Evolutionary conservation across 1,284 basidiomycete species (phyloP), one percentile per base, ranked within the genome.

Genomic region (Cutaneotrichosporon dermatis): DNA sequence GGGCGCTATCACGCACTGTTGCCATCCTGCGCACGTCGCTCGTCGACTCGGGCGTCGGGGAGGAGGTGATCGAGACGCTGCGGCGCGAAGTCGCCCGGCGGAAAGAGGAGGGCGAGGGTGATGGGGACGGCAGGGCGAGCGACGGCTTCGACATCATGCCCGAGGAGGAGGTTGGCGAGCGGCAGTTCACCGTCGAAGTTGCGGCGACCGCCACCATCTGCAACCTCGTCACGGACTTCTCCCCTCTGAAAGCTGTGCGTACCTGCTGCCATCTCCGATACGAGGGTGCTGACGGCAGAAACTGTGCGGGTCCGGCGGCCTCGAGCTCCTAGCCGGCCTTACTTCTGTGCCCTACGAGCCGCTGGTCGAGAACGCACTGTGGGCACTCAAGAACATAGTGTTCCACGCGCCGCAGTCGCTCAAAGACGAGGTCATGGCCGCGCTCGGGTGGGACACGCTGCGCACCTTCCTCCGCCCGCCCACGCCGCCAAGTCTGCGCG

Each of bases 181-280:
- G 90, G 62, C 88, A 91, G 66, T 78, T 82, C 49, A 80, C 87
- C 10, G 89, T 94, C 34, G 82, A 86, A 51, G 82, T 83, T 41
- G 88, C 88, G 1, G 89, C 90, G 0, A 79, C 89, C 0, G 83
- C 85, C 1, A 87, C 86, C 0, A 82, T 94, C 4, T 91, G 89
- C 72, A 96, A 95, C 72, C 80, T 94, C 36, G 83, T 94, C 4
- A 87, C 86, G 57, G 89, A 93, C 60, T 92, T 90, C 73, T 92
- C 90, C 12, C 92, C 92, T 5, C 74, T 94, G 65, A 81, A 86
- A 60, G 75, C 80, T 57, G 88, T 89, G 63, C 68, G 86, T 80
- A 25, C 25, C 25, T 25, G 25, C 25, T 25, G 25, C 39, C 3
- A 8, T 37, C 35, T 9, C 11, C 9, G 6, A 4, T 35, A 9